phyloP scores from a whole-genome alignment of 2,329 filamentous ascomycete genomes.

The Elsinoe arachidis region DNA sequence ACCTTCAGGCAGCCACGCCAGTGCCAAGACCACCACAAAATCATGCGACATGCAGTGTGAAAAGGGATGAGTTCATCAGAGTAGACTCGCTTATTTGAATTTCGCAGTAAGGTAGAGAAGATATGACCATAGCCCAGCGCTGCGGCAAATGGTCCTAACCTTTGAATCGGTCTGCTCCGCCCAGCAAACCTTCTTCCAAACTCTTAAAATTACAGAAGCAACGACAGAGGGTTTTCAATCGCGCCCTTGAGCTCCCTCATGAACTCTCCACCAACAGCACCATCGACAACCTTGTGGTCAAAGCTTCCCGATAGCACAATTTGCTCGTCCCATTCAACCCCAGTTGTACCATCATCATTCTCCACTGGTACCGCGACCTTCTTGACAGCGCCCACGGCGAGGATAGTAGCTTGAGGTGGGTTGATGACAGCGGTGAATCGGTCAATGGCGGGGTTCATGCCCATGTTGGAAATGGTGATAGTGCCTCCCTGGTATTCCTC shows the following conservation, averaged over 20 bases:
- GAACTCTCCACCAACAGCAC: slow-evolving; percentile 92
- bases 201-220: slow-evolving; percentile 60
- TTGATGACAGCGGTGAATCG: slow-evolving; percentile 98
- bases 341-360: slow-evolving; percentile 67
- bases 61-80: neutral
- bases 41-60: neutral
- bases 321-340: slow-evolving; percentile 89
- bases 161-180: neutral
- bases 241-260: slow-evolving; percentile 96
- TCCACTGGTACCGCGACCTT: slow-evolving; percentile 88
- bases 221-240: slow-evolving; percentile 91
- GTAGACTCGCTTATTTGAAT: neutral
- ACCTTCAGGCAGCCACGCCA: neutral
- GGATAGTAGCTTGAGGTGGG: slow-evolving; percentile 90
- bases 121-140: neutral
- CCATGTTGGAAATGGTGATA: slow-evolving; percentile 99
- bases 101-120: neutral
- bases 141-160: neutral
- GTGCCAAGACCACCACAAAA: neutral
- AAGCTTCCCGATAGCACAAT: slow-evolving; percentile 92
- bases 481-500: slow-evolving; percentile 99
- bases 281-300: slow-evolving; percentile 98
- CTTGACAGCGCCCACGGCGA: slow-evolving; percentile 87
- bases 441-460: slow-evolving; percentile 95
- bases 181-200: neutral